Evolutionary conservation across 2,329 filamentous ascomycete species (phyloP), one percentile per base, ranked within the genome.

Genomic region (Pezicula rhizophila): DNA sequence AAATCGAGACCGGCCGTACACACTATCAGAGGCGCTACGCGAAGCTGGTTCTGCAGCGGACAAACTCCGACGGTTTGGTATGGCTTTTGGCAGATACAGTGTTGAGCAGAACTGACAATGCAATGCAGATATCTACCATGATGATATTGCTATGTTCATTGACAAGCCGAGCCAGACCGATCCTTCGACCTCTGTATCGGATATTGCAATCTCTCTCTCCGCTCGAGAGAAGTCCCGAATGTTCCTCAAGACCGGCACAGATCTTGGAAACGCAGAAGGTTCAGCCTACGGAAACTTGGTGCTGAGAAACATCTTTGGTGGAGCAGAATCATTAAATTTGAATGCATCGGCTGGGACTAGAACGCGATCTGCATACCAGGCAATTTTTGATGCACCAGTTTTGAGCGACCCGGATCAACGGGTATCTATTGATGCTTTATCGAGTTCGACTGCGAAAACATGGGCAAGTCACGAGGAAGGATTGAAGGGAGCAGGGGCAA

Each of bases 381-480:
- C 89, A 47, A 84, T 82, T 49, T 85, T 97, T 53, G 85, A 89
- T 52, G 84, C 88, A 0, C 93, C 93, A 0, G 74, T 99, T 42
- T 74, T 87, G 48, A 88, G 87, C 68, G 87, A 96, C 64, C 91
- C 93, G 0, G 85, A 96, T 63, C 72, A 89, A 60, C 79, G 85
- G 52, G 73, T 90, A 52, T 85, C 92, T 57, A 61, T 95, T 52
- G 91, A 95, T 57, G 90, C 79, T 1, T 73, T 96, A 40, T 84
- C 86, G 8, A 95, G 88, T 53, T 84, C 89, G 40, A 95, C 89
- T 1, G 80, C 92, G 53, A 96, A 97, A 69, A 80, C 84, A 11
- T 97, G 89, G 87, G 90, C 93, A 18, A 93, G 88, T 55, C 92
- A 99, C 64, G 92, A 97, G 60, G 92, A 99, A 69, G 82, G 85